phyloP scores from a whole-genome alignment of 345 rosid genomes.

The Populus alba region DNA sequence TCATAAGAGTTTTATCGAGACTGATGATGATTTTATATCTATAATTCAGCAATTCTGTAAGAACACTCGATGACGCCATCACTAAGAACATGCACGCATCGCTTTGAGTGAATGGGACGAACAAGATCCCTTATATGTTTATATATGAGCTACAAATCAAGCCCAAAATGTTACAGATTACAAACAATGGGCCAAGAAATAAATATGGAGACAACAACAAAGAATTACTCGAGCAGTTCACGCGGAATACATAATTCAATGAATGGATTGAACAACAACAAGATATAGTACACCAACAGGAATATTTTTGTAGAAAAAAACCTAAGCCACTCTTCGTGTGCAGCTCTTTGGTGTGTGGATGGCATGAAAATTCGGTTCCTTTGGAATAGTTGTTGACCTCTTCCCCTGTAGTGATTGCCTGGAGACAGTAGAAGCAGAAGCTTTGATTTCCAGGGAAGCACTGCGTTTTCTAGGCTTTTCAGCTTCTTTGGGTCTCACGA shows the following conservation, averaged over 20 bases:
- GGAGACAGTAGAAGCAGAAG: constrained; percentile 27
- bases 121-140: not conserved
- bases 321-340: constrained; percentile 37
- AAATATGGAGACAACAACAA: not conserved
- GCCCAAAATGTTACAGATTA: not conserved
- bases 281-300: not conserved
- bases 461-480: constrained; percentile 15
- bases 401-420: constrained; percentile 36
- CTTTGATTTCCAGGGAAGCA: constrained; percentile 27
- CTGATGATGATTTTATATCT: too few species aligned
- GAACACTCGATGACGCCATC: not conserved
- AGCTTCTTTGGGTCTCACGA: constrained; percentile 27
- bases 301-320: not conserved
- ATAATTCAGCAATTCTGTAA: not conserved
- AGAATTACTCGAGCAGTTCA: not conserved
- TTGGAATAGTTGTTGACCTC: constrained; percentile 47
- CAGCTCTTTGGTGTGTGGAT: constrained; percentile 72
- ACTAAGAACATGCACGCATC: not conserved
- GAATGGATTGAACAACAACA: constrained; percentile 19
- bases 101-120: not conserved
- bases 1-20: too few species aligned
- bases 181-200: not conserved
- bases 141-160: too few species aligned
- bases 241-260: constrained; percentile 30
- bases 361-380: constrained; percentile 60